phyloP scores from a whole-genome alignment of 1,284 basidiomycete genomes.

The Papiliotrema fonsecae region DNA sequence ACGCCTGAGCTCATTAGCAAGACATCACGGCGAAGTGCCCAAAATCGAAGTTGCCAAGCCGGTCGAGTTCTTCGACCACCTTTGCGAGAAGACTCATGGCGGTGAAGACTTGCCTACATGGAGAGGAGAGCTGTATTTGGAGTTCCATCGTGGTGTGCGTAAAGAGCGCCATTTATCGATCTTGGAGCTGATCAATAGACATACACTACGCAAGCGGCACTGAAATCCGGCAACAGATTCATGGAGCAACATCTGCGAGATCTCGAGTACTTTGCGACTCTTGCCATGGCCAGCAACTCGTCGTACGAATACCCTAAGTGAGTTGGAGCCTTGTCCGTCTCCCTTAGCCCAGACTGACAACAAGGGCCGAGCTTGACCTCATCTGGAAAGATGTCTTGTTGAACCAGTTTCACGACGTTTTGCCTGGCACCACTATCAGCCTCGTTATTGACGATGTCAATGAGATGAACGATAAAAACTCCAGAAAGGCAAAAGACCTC shows the following conservation, averaged over 20 bases:
- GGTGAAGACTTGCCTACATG: conserved; percentile 78
- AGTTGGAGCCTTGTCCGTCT: conserved; percentile 2
- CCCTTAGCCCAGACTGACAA: neutral
- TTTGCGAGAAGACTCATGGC: conserved; percentile 59
- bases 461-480: conserved; percentile 37
- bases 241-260: conserved; percentile 81
- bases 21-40: conserved; percentile 1
- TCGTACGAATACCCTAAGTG: conserved; percentile 63
- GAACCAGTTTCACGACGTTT: conserved; percentile 84
- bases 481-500: neutral
- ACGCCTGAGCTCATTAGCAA: neutral
- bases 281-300: conserved; percentile 64
- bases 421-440: conserved; percentile 76
- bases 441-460: conserved; percentile 37
- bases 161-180: neutral
- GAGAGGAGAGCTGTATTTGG: conserved; percentile 82
- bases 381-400: conserved; percentile 83
- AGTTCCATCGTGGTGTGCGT: conserved; percentile 56
- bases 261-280: conserved; percentile 68
- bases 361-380: conserved; percentile 60
- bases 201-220: conserved; percentile 63
- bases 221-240: conserved; percentile 89
- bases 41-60: neutral
- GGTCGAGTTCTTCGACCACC: conserved; percentile 44
- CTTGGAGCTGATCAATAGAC: neutral